Evolutionary conservation across 768 basidiomycete genomes (phyloP).

Genomic region (Phaeotremella fagi): DNA sequence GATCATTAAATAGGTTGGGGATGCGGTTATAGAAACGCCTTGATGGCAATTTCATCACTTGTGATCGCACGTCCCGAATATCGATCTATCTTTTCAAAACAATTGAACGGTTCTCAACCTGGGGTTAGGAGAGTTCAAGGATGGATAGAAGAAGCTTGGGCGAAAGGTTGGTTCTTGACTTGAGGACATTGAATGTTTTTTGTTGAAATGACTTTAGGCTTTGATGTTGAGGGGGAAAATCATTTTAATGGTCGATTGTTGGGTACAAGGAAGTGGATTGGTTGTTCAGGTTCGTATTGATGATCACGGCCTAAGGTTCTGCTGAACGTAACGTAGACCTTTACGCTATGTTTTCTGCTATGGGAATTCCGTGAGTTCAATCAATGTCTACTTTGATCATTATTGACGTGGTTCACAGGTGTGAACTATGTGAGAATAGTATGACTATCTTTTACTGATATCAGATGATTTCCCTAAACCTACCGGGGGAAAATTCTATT

Average conservation of each 20-base stretch:
- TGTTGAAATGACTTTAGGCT: slow-evolving; percentile 53
- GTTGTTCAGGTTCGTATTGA: slow-evolving; percentile 61
- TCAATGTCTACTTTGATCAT: not conserved
- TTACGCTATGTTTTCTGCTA: slow-evolving; percentile 69
- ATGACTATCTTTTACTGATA: slow-evolving; percentile 57
- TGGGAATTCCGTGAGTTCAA: slow-evolving; percentile 71
- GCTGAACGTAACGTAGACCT: slow-evolving; percentile 55
- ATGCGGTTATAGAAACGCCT: slow-evolving; percentile 51
- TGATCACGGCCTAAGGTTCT: not conserved
- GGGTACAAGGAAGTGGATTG: slow-evolving; percentile 70
- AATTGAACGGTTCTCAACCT: slow-evolving; percentile 53
- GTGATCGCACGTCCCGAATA: slow-evolving; percentile 18
- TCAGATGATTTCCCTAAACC: slow-evolving; percentile 45
- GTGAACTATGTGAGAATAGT: slow-evolving; percentile 5
- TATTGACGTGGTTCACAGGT: slow-evolving; percentile 6
- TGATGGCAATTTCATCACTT: slow-evolving; percentile 39
- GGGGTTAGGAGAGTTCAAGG: slow-evolving; percentile 68
- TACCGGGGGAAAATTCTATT: slow-evolving; percentile 4
- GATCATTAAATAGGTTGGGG: slow-evolving; percentile 32
- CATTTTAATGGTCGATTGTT: slow-evolving; percentile 57
- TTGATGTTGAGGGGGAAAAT: slow-evolving; percentile 64
- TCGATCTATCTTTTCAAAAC: slow-evolving; percentile 20
- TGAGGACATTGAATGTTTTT: not conserved
- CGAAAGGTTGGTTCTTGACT: slow-evolving; percentile 53
- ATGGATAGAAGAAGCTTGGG: slow-evolving; percentile 81